phyloP scores from a whole-genome alignment of 1,284 basidiomycete species.

The Irpex sp. region DNA sequence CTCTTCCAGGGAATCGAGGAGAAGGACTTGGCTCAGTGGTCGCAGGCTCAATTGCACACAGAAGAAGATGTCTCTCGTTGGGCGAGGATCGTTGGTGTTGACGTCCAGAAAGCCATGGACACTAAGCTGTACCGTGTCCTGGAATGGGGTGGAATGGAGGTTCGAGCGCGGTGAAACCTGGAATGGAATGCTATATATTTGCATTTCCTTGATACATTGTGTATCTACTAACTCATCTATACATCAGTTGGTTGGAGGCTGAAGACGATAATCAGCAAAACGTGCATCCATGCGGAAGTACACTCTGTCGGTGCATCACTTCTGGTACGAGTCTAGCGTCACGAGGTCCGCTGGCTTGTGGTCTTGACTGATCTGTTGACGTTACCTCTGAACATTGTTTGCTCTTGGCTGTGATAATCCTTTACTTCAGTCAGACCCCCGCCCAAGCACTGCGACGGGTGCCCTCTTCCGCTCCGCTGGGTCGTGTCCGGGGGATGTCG shows the following conservation, averaged over 20 bases:
- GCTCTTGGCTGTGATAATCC: neutral
- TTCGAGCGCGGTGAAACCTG: conserved; percentile 3
- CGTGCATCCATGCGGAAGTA: neutral
- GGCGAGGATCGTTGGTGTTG: conserved; percentile 10
- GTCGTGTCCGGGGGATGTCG: neutral
- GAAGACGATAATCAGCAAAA: neutral
- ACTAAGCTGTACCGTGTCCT: conserved; percentile 28
- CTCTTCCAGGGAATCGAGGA: conserved; percentile 36
- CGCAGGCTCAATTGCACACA: conserved; percentile 11
- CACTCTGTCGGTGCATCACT: neutral
- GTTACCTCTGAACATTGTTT: neutral
- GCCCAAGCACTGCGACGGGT: neutral
- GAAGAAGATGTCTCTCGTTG: conserved; percentile 4
- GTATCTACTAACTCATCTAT: too few relatives aligned
- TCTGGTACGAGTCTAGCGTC: neutral
- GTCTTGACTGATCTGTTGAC: neutral
- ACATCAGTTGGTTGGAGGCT: too few relatives aligned
- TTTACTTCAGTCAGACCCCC: neutral
- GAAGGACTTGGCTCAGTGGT: conserved; percentile 21
- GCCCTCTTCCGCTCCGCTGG: neutral
- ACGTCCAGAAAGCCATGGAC: conserved; percentile 17
- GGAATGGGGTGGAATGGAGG: conserved; percentile 39
- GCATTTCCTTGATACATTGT: too few relatives aligned
- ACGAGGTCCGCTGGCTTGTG: neutral
- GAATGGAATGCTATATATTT: too few relatives aligned